phyloP scores from a whole-genome alignment of 257 asterid species.

The Solanum dulcamara region DNA sequence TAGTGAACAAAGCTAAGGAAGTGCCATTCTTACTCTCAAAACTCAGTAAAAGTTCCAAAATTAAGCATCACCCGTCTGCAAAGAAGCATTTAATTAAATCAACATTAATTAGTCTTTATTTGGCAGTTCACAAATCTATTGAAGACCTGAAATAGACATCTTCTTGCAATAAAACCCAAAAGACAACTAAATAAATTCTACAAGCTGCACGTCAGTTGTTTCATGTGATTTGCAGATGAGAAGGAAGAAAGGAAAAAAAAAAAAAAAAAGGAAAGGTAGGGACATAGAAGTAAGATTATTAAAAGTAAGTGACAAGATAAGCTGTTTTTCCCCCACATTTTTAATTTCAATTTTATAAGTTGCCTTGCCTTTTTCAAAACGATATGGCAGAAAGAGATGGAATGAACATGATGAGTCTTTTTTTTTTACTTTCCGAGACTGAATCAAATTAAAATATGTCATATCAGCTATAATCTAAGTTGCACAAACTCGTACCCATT shows the following conservation, averaged over 20 bases:
- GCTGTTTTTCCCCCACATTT: not conserved
- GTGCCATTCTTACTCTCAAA: not conserved
- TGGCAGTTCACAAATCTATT: not conserved
- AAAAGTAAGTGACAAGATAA: not conserved
- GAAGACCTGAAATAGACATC: not conserved
- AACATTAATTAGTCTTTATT: not conserved
- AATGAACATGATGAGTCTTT: not conserved
- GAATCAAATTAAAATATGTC: not conserved
- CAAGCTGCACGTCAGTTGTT: not conserved
- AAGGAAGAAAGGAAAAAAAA: not conserved
- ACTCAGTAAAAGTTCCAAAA: not conserved
- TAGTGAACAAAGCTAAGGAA: not conserved
- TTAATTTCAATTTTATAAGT: not conserved
- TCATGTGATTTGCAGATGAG: not conserved
- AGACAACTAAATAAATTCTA: not conserved
- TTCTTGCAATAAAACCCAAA: not conserved
- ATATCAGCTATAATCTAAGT: not conserved
- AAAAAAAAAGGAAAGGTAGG: not conserved
- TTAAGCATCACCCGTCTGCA: not conserved
- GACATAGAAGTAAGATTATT: not conserved
- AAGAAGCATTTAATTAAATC: not conserved
- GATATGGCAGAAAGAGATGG: not conserved
- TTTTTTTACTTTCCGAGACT: not conserved
- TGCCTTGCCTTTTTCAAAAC: not conserved
- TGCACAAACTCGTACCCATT: too few species aligned